Base-by-base conservation (phyloP, 73 alveolate genomes). In the Breviolum minutum region DNA sequence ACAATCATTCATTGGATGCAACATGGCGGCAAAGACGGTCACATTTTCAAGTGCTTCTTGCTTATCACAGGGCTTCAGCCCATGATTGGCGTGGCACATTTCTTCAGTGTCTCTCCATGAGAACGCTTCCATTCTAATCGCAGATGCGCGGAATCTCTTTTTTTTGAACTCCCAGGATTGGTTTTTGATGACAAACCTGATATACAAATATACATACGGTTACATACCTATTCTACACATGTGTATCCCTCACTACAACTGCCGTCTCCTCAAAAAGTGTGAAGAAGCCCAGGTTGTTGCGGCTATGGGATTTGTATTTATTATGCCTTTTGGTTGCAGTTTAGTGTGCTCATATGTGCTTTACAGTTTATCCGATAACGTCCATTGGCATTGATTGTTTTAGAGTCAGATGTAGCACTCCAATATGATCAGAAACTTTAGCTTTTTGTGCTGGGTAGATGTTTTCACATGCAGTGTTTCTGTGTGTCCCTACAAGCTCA, bases 281-380 rank as follows among this genome's bases (percentile, higher is more conserved):
- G 54, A 40, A 40, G 83, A 32, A 27, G 74, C 88, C 60, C 54
- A 92, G 97, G 97, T 92, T 13, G 63, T 92, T 10, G 97, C 97
- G 6, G 97, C 97, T 10, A 92, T 92, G 97, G 97, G 97, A 8
- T 92, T 92, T 29, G 90, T 92, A 11, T 92, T 92, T 54, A 80
- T 92, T 63, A 92, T 92, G 97, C 80, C 5, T 40, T 48, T 40
- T 6, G 32, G 54, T 62, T 10, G 95, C 84, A 88, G 76, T 5
- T 14, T 68, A n/a, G 27, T 11, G 32, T 12, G 64, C 40, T 80
- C 22, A 12, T 17, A 68, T 77, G 63, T 77, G 19, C 24, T 9
- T 77, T 77, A 63, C 24, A 76, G 54, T 40, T 76, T 76, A 61
- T 76, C 13, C 4, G 63, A 9, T 10, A 14, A 8, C 1, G 29